Percentiles rank a stretch among this genome's conserved stretches.
Conservation (phyloP, 257 asterid genomes). For the Paraleonurus japonicus region DNA sequence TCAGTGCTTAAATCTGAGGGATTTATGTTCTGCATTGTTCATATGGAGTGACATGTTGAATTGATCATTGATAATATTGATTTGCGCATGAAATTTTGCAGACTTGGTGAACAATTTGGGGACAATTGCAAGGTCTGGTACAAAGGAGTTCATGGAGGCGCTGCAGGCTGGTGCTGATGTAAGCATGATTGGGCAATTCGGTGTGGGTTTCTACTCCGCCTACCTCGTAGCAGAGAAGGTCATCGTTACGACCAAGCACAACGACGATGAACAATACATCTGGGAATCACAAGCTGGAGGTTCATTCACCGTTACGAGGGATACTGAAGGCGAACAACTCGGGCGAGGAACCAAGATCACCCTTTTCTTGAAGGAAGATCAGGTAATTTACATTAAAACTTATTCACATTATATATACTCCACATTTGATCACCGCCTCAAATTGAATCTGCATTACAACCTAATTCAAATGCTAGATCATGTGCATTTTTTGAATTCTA, state of each 20-base stretch:
- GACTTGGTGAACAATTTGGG: constrained; percentile 85
- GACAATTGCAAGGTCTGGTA: constrained; percentile 80
- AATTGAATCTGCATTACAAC: not conserved
- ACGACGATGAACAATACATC: constrained; percentile 70
- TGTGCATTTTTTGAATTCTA: not conserved
- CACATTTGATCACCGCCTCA: not conserved
- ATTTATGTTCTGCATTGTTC: not conserved
- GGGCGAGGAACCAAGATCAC: constrained; percentile 85
- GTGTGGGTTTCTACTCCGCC: constrained; percentile 83
- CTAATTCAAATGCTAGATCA: not conserved
- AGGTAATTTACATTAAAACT: constrained; percentile 37
- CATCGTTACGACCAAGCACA: constrained; percentile 74
- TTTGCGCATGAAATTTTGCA: constrained; percentile 17
- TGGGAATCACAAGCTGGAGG: constrained; percentile 94
- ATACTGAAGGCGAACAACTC: constrained; percentile 58
- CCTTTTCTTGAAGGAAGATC: constrained; percentile 79
- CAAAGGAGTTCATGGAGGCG: constrained; percentile 83
- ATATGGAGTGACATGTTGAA: not conserved
- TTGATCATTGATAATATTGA: not conserved
- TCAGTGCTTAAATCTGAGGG: not conserved
- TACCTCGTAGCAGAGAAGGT: constrained; percentile 81
- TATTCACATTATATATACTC: not conserved
- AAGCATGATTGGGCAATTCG: constrained; percentile 85
- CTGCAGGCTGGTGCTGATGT: constrained; percentile 87
- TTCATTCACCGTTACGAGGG: constrained; percentile 70